Evolutionary conservation across 768 basidiomycete genomes (phyloP).

Genomic region (Lactifluus rugatus): DNA sequence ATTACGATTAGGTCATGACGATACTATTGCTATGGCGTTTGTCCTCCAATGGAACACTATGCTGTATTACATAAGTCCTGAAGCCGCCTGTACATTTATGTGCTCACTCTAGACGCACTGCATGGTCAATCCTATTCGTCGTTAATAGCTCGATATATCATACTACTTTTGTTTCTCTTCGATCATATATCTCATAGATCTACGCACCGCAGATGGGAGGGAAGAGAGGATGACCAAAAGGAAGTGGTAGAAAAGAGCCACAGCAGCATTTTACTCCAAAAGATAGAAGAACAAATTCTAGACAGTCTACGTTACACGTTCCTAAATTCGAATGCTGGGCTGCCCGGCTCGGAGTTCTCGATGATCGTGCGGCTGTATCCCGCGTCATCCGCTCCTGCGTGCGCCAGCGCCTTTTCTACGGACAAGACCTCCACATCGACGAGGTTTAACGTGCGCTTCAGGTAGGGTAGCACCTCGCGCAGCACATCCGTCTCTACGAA

Average conservation of each 20-base stretch:
- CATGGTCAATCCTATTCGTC: not conserved
- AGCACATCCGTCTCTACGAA: slow-evolving; percentile 79
- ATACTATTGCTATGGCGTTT: not conserved
- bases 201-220: not conserved
- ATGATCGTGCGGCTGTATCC: slow-evolving; percentile 64
- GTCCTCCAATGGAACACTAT: too few species aligned
- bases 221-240: not conserved
- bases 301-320: slow-evolving; percentile 43
- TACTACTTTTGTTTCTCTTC: not conserved
- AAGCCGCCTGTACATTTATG: not conserved
- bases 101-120: not conserved
- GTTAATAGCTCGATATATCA: not conserved
- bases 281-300: not conserved
- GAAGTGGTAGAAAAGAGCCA: not conserved
- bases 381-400: slow-evolving; percentile 31
- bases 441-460: slow-evolving; percentile 66
- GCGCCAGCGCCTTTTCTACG: slow-evolving; percentile 56
- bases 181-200: not conserved
- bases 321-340: slow-evolving; percentile 79
- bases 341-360: slow-evolving; percentile 81
- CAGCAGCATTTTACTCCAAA: not conserved
- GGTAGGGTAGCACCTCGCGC: slow-evolving; percentile 60
- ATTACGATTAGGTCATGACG: slow-evolving; percentile 1
- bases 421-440: slow-evolving; percentile 61
- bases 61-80: not conserved